Conservation (phyloP, 345 rosid genomes). For the Nephelium lappaceum region DNA sequence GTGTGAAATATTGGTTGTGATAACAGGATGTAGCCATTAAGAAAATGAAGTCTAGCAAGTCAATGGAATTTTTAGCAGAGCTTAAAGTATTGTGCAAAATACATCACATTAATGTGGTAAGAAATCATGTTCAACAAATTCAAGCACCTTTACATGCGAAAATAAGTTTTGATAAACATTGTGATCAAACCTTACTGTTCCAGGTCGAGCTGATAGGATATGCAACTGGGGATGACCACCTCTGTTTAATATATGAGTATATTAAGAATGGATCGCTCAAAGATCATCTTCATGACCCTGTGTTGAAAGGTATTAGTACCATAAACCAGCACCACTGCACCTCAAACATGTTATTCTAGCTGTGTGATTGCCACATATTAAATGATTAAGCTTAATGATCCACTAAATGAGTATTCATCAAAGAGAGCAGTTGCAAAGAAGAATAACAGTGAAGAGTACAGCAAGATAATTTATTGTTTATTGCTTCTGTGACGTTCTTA, state of each 20-base stretch:
- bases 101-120: conserved; percentile 46
- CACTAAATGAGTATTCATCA: background rate
- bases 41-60: conserved; percentile 40
- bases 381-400: background rate
- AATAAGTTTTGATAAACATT: background rate
- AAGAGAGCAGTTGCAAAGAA: background rate
- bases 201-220: conserved; percentile 46
- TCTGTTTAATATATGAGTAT: conserved; percentile 39
- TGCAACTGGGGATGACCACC: conserved; percentile 31
- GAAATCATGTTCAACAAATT: background rate
- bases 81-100: conserved; percentile 37
- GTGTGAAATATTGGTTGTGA: background rate
- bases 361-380: background rate
- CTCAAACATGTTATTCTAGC: conserved; percentile 5
- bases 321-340: background rate
- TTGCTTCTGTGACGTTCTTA: conserved; percentile 16
- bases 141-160: background rate
- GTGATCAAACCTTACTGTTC: conserved; percentile 10
- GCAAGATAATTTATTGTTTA: background rate
- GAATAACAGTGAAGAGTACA: background rate
- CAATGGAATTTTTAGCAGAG: conserved; percentile 40
- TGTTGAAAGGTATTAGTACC: conserved; percentile 27
- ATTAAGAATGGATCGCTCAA: conserved; percentile 36
- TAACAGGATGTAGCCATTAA: conserved; percentile 42
- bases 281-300: conserved; percentile 37